Evolutionary conservation across 2,329 filamentous ascomycete species (phyloP).

Genomic region (Curvularia sp.): DNA sequence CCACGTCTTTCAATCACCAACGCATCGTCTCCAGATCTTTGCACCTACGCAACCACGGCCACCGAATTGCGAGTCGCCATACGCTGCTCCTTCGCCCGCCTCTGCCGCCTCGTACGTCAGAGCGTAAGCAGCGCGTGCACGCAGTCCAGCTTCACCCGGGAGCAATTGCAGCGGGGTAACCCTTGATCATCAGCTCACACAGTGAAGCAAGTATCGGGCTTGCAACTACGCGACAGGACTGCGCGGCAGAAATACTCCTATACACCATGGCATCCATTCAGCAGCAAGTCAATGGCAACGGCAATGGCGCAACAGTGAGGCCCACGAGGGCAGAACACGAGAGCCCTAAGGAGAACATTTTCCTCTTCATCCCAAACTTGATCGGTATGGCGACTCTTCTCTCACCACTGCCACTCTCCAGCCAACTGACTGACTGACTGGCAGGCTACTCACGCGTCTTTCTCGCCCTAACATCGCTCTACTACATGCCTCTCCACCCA

Average conservation of each 20-base stretch:
- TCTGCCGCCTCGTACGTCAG: conserved; percentile 14
- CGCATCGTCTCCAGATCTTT: conserved; percentile 4
- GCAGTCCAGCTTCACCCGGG: conserved; percentile 8
- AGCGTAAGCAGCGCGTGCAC: conserved; percentile 13
- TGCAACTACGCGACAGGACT: conserved; percentile 3
- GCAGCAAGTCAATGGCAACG: conserved; percentile 40
- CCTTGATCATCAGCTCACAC: not conserved
- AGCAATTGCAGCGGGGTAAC: conserved; percentile 22
- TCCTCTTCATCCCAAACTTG: conserved; percentile 61
- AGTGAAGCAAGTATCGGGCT: not conserved
- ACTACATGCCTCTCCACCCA: conserved; percentile 99
- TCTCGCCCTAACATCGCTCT: conserved; percentile 83
- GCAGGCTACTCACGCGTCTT: conserved; percentile 60
- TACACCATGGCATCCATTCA: conserved; percentile 40
- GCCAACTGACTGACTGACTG: conserved; percentile 23
- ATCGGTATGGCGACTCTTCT: conserved; percentile 52
- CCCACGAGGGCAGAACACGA: conserved; percentile 28
- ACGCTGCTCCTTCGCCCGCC: conserved; percentile 11
- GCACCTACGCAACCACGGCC: not conserved
- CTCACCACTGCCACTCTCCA: not conserved
- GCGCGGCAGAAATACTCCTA: conserved; percentile 1
- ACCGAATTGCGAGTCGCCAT: not conserved
- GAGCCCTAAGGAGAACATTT: conserved; percentile 60
- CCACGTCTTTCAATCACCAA: not conserved
- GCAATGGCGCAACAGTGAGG: conserved; percentile 41